Evolutionary conservation across 1,284 basidiomycete species (phyloP).

Genomic region (Trichosporon sp.): DNA sequence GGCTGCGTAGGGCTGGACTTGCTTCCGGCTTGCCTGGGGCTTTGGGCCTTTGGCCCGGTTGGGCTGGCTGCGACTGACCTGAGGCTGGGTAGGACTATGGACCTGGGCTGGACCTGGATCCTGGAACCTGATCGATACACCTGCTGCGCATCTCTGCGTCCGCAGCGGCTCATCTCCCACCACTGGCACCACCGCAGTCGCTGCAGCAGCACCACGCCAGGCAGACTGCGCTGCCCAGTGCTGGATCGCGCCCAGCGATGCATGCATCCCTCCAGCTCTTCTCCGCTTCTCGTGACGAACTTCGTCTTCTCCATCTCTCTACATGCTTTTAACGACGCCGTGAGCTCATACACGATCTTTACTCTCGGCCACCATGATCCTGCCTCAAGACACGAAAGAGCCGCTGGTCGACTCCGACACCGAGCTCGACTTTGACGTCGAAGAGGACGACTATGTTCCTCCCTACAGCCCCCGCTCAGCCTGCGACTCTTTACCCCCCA

Average conservation of each 20-base stretch:
- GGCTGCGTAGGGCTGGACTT: no score
- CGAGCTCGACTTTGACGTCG: constrained; percentile 18
- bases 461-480: not conserved
- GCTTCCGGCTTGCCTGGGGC: no score
- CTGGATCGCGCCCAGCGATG: not conserved
- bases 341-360: not conserved
- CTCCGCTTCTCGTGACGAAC: not conserved
- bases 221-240: no score
- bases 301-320: not conserved
- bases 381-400: constrained; percentile 21
- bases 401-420: constrained; percentile 16
- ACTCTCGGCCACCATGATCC: constrained; percentile 13
- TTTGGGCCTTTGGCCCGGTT: no score
- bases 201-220: no score
- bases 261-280: constrained; percentile 2
- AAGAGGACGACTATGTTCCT: constrained; percentile 2
- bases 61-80: not conserved
- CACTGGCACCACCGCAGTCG: not conserved
- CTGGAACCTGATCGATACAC: not conserved
- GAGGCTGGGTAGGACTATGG: no score
- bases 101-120: no score
- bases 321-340: not conserved
- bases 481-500: not conserved
- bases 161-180: not conserved
- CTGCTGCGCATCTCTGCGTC: constrained; percentile 2